Conservation (phyloP, 805 yeast species). For the Candida hungchunana region DNA sequence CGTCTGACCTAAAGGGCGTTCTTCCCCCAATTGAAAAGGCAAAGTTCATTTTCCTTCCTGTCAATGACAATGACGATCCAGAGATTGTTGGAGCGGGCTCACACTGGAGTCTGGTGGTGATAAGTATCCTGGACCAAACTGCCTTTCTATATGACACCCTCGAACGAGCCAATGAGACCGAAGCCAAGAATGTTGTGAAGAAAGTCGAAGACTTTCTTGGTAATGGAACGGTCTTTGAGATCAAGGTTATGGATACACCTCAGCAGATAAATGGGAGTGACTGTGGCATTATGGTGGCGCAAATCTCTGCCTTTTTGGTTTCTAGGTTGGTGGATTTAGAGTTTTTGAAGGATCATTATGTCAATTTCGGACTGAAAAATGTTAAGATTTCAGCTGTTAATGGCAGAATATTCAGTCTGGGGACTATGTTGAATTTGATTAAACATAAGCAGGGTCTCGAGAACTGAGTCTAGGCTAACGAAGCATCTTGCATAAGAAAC, state of each 20-base stretch:
- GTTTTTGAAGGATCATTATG: slow-evolving; percentile 24
- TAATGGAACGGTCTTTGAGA: slow-evolving; percentile 18
- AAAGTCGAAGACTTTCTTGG: slow-evolving; percentile 23
- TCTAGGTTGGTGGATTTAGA: slow-evolving; percentile 30
- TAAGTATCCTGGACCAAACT: slow-evolving; percentile 42
- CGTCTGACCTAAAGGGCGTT: slow-evolving; percentile 37
- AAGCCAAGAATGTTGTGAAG: slow-evolving; percentile 19
- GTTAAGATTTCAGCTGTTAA: slow-evolving; percentile 44
- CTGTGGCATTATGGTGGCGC: slow-evolving; percentile 45
- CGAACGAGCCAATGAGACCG: slow-evolving; percentile 23
- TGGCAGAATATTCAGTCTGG: slow-evolving; percentile 42
- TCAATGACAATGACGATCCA: slow-evolving; percentile 60
- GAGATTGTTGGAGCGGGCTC: slow-evolving; percentile 62
- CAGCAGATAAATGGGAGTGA: slow-evolving; percentile 66
- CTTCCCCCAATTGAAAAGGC: slow-evolving; percentile 42
- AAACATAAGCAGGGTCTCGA: slow-evolving; percentile 17
- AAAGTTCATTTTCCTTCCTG: slow-evolving; percentile 58
- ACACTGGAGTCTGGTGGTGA: slow-evolving; percentile 70
- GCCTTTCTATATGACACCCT: slow-evolving; percentile 58
- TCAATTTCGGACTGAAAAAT: slow-evolving; percentile 36
- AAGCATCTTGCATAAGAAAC: neutral
- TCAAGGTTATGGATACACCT: slow-evolving; percentile 34
- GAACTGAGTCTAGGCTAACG: neutral
- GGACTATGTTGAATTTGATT: slow-evolving; percentile 29
- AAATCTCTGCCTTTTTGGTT: slow-evolving; percentile 33